Evolutionary conservation across 2,329 filamentous ascomycete genomes (phyloP), one percentile per base, ranked within the genome.

Genomic region (Colletotrichum sp.): DNA sequence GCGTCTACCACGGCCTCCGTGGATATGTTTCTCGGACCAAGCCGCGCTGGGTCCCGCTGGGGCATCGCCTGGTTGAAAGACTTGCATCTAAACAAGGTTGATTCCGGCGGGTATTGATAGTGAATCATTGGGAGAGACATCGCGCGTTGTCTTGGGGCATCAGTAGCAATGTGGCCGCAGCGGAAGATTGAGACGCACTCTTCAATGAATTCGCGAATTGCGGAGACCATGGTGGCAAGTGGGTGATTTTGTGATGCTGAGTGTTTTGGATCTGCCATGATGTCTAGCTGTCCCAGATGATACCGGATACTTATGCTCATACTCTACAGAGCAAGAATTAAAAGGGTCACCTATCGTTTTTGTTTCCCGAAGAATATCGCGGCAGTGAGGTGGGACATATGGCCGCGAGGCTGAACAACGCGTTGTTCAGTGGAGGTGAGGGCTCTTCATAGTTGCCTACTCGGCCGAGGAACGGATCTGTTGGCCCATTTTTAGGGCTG

Each of bases 261-360:
- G n/a, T 52, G 43, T 52, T 48, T 22, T 48, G 43, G 43, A 2
- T 22, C 12, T 52, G n/a, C 0, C 43, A 1, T 13, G 0, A 22
- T 52, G 43, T 22, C 13, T 0, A n/a, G 1, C 6, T 13, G 0
- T 0, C 6, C n/a, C n/a, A 52, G 1, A 25, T 13, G 43, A 52
- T 52, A n/a, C n/a, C 43, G 1, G 6, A 52, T 52, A 52, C n/a
- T 52, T 52, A 52, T 52, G n/a, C 43, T 22, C n/a, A 52, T 5
- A 22, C 43, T 8, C 43, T 52, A 2, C n/a, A 52, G 6, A 2
- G 2, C n/a, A 52, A 8, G 0, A 22, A 22, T 52, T 2, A 6
- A 22, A 8, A 52, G 22, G 13, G n/a, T 52, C n/a, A 13, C 10
- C 3, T 13, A 8, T 52, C n/a, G 22, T 13, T 3, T 0, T 25